Percentiles rank a stretch among this genome's conserved stretches.
phyloP scores from a whole-genome alignment of 2,329 filamentous ascomycete species.

The Aspergillus ibericus region DNA sequence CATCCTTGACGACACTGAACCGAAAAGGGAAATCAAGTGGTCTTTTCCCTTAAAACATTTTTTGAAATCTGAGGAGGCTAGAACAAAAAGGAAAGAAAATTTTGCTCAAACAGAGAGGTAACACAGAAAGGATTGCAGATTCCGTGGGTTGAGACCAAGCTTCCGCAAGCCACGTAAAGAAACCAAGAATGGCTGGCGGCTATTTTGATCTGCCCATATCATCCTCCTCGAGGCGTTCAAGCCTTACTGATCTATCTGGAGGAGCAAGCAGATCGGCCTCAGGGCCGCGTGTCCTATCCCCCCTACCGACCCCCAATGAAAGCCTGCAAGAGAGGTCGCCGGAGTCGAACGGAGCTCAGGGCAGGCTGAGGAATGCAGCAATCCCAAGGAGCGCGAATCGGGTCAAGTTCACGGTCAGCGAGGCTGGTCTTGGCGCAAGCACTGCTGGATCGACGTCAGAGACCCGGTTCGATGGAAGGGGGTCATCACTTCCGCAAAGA shows the following conservation, averaged over 20 bases:
- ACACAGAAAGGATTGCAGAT: conserved; percentile 9
- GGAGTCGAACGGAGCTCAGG: conserved; percentile 29
- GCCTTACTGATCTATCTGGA: conserved; percentile 25
- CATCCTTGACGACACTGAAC: not conserved
- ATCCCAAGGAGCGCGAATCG: conserved; percentile 38
- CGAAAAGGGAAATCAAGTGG: not conserved
- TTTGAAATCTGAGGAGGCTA: not conserved
- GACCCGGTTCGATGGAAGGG: conserved; percentile 32
- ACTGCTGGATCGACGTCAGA: conserved; percentile 27
- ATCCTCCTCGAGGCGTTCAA: conserved; percentile 26
- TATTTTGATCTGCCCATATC: conserved; percentile 35
- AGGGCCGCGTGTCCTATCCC: conserved; percentile 26
- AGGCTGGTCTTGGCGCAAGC: conserved; percentile 21
- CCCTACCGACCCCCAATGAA: conserved; percentile 27
- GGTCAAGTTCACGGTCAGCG: conserved; percentile 33
- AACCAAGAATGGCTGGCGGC: conserved; percentile 33
- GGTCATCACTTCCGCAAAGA: conserved; percentile 30
- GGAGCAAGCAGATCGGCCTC: conserved; percentile 22
- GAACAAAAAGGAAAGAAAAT: not conserved
- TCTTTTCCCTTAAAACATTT: not conserved
- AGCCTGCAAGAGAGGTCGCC: conserved; percentile 18
- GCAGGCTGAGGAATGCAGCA: conserved; percentile 39
- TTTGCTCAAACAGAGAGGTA: conserved; percentile 8
- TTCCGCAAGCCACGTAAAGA: conserved; percentile 10
- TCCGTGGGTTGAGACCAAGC: conserved; percentile 5